Percentiles rank a stretch among this genome's conserved stretches.
phyloP scores from a whole-genome alignment of 2,329 filamentous ascomycete species.

The Botryosphaeria dothidea region DNA sequence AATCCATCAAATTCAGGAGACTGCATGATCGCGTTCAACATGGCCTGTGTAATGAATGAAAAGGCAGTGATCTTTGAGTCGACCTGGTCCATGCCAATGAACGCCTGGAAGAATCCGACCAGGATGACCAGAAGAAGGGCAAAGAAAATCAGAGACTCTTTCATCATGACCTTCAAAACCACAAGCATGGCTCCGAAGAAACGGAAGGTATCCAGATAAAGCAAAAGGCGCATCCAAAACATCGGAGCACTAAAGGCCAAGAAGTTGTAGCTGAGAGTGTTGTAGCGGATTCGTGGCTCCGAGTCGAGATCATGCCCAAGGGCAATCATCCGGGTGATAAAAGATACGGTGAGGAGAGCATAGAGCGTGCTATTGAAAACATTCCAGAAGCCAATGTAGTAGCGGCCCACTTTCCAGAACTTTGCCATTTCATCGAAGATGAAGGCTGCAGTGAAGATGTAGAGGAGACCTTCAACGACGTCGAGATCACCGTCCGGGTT shows the following conservation, averaged over 20 bases:
- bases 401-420: conserved; percentile 89
- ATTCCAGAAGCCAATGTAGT: conserved; percentile 96
- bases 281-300: conserved; percentile 62
- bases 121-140: conserved; percentile 83
- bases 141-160: conserved; percentile 88
- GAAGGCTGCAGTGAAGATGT: conserved; percentile 89
- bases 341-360: conserved; percentile 72
- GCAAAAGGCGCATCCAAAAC: conserved; percentile 91
- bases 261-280: conserved; percentile 88
- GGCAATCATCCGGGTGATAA: conserved; percentile 77
- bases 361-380: conserved; percentile 89
- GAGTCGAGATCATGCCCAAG: conserved; percentile 60
- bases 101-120: conserved; percentile 86
- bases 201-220: conserved; percentile 89
- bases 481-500: conserved; percentile 85
- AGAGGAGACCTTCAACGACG: conserved; percentile 77
- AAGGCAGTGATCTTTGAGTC: conserved; percentile 66
- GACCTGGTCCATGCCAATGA: conserved; percentile 84
- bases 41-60: conserved; percentile 73
- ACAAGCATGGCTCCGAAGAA: conserved; percentile 99
- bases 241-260: conserved; percentile 90
- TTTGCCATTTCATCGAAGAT: conserved; percentile 85
- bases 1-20: conserved; percentile 88
- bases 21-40: conserved; percentile 90
- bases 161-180: conserved; percentile 74